Evolutionary conservation across 306 rosid genomes (phyloP), one percentile per base, ranked within the genome.

Genomic region (Citrullus mucosospermus): DNA sequence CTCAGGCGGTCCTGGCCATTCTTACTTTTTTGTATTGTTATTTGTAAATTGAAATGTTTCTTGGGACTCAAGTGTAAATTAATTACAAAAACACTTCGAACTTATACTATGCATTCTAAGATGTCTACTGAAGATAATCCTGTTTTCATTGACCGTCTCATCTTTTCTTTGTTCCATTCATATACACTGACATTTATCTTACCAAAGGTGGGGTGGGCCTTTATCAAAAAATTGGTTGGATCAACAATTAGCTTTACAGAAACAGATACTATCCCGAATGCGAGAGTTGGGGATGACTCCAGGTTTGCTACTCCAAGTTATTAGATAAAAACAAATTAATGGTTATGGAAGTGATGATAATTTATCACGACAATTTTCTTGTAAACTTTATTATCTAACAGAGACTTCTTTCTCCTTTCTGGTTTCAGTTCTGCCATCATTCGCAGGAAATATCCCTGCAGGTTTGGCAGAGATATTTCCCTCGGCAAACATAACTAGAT

Each of bases 201-300:
- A 44, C 80, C 63, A 55, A 91, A 94, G 98, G 63, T 92, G 97
- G 98, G 98, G 98, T 61, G 96, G 98, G 58, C 95, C 98, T 76
- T 80, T 94, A 88, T 84, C 97, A 54, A 93, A 92, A 85, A 89
- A 85, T 85, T 94, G 98, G 98, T 85, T 94, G 76, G 96, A 90
- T 83, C 89, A 90, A 62, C 98, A 94, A 76, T 86, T 92, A 87
- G 70, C 69, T 81, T 87, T 94, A 80, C 97, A 92, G 83, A 90
- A 89, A 84, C 92, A 80, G 81, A 89, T 94, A 80, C 58, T 94
- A 67, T 81, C 91, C 66, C 90, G 93, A 77, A 92, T 94, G 97
- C 86, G 88, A 72, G 96, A 92, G 84, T 87, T 94, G 63, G 98
- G 98, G 84, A 94, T 94, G 98, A 92, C 98, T 78, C 98, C 98